These are phyloP conservation scores for Coprinellus micaceus DNA, from an alignment of 768 basidiomycete species.

Conservation along the genomic window DNA sequence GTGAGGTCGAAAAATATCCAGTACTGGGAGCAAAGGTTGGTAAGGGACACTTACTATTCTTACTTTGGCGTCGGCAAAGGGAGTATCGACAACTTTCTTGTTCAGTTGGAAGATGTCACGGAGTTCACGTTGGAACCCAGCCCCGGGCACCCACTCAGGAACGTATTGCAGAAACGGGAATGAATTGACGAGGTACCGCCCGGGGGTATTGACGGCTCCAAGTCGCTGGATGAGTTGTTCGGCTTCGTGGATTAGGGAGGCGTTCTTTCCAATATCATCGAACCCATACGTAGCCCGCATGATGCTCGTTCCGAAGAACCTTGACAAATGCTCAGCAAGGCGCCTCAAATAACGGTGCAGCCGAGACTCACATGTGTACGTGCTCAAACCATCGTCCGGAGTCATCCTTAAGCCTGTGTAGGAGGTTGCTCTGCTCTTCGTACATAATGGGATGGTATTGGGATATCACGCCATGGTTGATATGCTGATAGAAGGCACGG, in stretches of 20 bases:
- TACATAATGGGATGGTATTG: conserved; percentile 15
- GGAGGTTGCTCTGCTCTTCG: background rate
- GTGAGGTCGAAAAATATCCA: too few relatives aligned
- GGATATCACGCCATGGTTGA: conserved; percentile 16
- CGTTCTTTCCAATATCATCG: conserved; percentile 18
- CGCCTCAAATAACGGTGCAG: too few relatives aligned
- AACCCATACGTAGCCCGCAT: conserved; percentile 27
- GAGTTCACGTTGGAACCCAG: conserved; percentile 23
- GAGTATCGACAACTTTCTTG: background rate
- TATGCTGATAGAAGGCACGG: conserved; percentile 20
- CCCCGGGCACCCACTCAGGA: conserved; percentile 35
- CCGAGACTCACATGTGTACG: background rate
- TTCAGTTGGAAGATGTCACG: background rate
- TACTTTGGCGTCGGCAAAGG: background rate
- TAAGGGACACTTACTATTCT: conserved; percentile 6
- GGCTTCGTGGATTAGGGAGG: conserved; percentile 24
- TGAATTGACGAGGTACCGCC: conserved; percentile 10
- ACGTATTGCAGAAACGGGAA: conserved; percentile 23
- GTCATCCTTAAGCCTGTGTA: background rate
- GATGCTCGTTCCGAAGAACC: conserved; percentile 12
- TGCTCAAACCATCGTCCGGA: background rate
- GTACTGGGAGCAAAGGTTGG: too few relatives aligned
- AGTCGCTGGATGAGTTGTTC: conserved; percentile 15
- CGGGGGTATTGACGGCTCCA: conserved; percentile 17
- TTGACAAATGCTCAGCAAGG: background rate